Evolutionary conservation across 2,329 filamentous ascomycete species (phyloP), one percentile per base, ranked within the genome.

Genomic region (Penicillium sp.): DNA sequence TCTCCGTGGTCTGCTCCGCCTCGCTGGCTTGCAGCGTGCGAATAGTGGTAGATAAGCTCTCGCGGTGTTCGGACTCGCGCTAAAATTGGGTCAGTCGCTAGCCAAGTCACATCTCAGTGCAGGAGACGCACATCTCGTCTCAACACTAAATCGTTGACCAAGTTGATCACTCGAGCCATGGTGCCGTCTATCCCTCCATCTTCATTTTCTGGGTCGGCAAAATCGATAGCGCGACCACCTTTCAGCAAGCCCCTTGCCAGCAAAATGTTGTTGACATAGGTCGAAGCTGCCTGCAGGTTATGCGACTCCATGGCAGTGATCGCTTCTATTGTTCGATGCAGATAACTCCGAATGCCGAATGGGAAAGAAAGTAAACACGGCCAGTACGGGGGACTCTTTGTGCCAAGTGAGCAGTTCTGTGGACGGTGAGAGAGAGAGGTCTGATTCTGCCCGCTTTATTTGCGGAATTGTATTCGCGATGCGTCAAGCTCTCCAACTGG

Each of bases 121-220:
- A 45, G 6, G 24, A 46, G 53, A 79, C 86, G 66, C 79, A 96
- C 91, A 73, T 99, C 94, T 79, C 92, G 85, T 63, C 92, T 85
- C 58, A 97, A 74, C 57, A 99, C 90, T 65, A 99, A 76, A 71
- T 99, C 94, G 74, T 99, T 96, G 47, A 99, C 86, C 24, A 99
- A 82, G 70, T 93, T 89, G 77, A 99, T 96, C 66, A 97, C 87
- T 63, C 86, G 85, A 20, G 89, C 88, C 86, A 94, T 93, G 18
- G 89, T 89, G 49, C 82, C 84, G 68, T 83, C 82, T 37, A 84
- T 80, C 16, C 74, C 74, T 18, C 82, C 81, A 61, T 87, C 84
- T 57, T 81, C 82, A 60, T 84, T 80, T 51, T 84, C 84, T 9
- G 89, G 88, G 60, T 85, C 79, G 58, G 89, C 86, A 72, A 99